Percentiles rank a stretch among this genome's conserved stretches.
phyloP scores from a whole-genome alignment of 23 red algal species.

The Chondrus crispus region DNA sequence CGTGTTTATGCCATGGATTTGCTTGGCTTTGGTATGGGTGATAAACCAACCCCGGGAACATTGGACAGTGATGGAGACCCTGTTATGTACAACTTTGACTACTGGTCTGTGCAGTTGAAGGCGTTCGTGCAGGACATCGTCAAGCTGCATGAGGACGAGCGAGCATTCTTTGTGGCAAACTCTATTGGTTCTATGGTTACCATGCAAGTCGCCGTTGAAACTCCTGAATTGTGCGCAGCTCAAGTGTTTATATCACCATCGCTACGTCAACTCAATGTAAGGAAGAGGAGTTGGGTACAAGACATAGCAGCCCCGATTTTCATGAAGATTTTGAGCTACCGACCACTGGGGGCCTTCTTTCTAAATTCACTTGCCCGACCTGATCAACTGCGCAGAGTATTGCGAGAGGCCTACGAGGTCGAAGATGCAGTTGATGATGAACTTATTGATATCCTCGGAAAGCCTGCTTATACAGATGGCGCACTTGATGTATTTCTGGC shows the following conservation, averaged over 20 bases:
- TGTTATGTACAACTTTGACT: constrained; percentile 84
- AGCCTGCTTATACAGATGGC: constrained; percentile 68
- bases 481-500: constrained; percentile 88
- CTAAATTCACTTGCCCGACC: constrained; percentile 53
- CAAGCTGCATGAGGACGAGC: background rate
- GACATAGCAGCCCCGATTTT: constrained; percentile 65
- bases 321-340: constrained; percentile 55
- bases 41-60: constrained; percentile 61
- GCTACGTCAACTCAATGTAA: constrained; percentile 80
- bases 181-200: constrained; percentile 87
- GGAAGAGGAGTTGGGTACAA: constrained; percentile 72
- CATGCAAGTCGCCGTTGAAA: constrained; percentile 66
- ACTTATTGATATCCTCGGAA: constrained; percentile 65
- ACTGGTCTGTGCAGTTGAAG: constrained; percentile 78
- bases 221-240: constrained; percentile 29
- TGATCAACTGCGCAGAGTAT: constrained; percentile 50
- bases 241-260: constrained; percentile 74
- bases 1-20: constrained; percentile 78
- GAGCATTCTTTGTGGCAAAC: constrained; percentile 78
- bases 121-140: constrained; percentile 67
- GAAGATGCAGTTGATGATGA: constrained; percentile 65
- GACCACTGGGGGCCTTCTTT: constrained; percentile 64
- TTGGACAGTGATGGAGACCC: background rate
- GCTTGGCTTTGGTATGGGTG: constrained; percentile 92
- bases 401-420: constrained; percentile 76